Evolutionary conservation across 495 filamentous ascomycete genomes (phyloP).

Genomic region (Hyaloscypha bicolor): DNA sequence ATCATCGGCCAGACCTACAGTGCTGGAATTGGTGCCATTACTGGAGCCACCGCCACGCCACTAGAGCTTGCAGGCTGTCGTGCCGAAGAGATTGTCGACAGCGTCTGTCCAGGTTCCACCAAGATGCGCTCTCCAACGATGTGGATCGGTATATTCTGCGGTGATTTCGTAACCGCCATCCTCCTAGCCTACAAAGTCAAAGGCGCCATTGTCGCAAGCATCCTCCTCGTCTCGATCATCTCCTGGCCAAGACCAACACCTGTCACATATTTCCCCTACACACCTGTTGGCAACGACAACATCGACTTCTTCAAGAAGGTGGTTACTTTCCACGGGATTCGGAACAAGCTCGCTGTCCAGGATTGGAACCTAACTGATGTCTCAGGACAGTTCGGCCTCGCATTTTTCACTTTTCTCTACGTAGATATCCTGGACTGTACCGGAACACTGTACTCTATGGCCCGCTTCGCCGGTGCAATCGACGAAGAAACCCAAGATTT

Average conservation of each 20-base stretch:
- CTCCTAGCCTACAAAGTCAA: conserved; percentile 83
- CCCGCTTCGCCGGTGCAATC: conserved; percentile 71
- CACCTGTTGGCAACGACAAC: conserved; percentile 57
- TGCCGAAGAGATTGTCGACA: conserved; percentile 4
- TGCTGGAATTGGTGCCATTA: conserved; percentile 72
- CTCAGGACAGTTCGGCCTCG: conserved; percentile 71
- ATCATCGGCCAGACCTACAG: conserved; percentile 75
- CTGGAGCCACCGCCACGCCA: conserved; percentile 58
- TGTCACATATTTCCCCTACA: conserved; percentile 79
- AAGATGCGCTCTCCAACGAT: conserved; percentile 78
- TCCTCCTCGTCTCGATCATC: conserved; percentile 78
- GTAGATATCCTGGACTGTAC: conserved; percentile 81
- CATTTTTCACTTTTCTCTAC: conserved; percentile 82
- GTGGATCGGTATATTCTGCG: conserved; percentile 84
- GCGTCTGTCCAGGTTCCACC: conserved; percentile 6
- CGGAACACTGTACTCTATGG: conserved; percentile 82
- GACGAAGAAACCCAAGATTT: conserved; percentile 76
- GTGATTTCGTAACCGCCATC: conserved; percentile 72
- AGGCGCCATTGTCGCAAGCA: conserved; percentile 78
- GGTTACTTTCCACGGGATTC: conserved; percentile 75
- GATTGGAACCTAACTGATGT: conserved; percentile 64
- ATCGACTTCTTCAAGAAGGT: conserved; percentile 87
- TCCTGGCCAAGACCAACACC: conserved; percentile 75
- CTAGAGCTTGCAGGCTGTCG: conserved; percentile 68
- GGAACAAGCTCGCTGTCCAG: conserved; percentile 62